Conservation (phyloP, 2,329 filamentous ascomycete species). For the Colletotrichum spinosum region DNA sequence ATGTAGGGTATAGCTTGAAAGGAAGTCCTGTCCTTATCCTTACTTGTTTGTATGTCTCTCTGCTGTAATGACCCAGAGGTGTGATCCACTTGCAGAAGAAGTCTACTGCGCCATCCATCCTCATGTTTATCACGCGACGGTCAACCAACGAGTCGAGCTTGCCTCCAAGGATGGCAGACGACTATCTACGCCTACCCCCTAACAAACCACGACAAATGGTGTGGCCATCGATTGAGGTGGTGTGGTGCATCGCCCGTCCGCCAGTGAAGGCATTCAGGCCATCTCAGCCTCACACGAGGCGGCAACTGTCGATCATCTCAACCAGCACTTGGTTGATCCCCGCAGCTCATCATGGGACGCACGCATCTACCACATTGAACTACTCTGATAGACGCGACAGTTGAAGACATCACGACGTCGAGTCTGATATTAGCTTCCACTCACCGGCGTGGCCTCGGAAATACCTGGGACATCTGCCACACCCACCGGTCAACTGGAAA, state of each 20-base stretch:
- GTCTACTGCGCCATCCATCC: too few relatives aligned
- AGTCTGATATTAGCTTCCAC: constrained; percentile 27
- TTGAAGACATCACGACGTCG: constrained; percentile 3
- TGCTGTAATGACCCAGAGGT: too few relatives aligned
- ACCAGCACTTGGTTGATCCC: constrained; percentile 30
- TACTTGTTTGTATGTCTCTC: too few relatives aligned
- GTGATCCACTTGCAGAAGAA: too few relatives aligned
- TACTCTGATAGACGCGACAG: background rate
- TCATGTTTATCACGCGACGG: too few relatives aligned
- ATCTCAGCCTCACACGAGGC: constrained; percentile 34
- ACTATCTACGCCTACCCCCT: too few relatives aligned
- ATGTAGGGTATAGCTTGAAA: too few relatives aligned
- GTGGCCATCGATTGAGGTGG: too few relatives aligned
- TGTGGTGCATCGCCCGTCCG: background rate
- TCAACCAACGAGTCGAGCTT: too few relatives aligned
- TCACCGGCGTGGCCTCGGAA: constrained; percentile 16
- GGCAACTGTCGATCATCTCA: constrained; percentile 33
- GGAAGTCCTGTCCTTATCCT: too few relatives aligned
- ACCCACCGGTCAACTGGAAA: constrained; percentile 10
- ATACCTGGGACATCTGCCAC: background rate
- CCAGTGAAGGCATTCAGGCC: constrained; percentile 25
- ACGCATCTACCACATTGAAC: constrained; percentile 16
- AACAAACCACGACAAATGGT: too few relatives aligned
- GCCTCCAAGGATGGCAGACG: too few relatives aligned
- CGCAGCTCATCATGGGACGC: constrained; percentile 25